Evolutionary conservation across 1,139 yeast species (phyloP).

Genomic region (Blastobotrys apis): DNA sequence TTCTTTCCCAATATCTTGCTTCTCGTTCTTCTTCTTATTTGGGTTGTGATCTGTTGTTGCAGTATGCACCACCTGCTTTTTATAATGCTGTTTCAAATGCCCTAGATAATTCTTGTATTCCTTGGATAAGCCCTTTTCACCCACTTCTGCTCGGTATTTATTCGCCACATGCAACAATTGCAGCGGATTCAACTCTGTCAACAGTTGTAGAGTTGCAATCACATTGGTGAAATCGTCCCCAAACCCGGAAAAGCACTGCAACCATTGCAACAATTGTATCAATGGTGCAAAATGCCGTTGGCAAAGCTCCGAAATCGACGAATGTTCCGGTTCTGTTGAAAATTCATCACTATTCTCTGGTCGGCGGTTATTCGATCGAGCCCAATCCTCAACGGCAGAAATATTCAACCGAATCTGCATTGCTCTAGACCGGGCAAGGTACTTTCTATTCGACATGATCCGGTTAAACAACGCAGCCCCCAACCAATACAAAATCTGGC

Average conservation of each 20-base stretch:
- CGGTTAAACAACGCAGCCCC: constrained; percentile 70
- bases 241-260: constrained; percentile 76
- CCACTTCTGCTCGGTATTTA: constrained; percentile 78
- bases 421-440: constrained; percentile 77
- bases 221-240: constrained; percentile 53
- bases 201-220: constrained; percentile 45
- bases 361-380: constrained; percentile 67
- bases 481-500: constrained; percentile 76
- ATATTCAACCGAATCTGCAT: constrained; percentile 83
- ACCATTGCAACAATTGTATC: constrained; percentile 80
- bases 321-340: constrained; percentile 24
- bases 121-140: constrained; percentile 50
- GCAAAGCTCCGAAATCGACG: constrained; percentile 46
- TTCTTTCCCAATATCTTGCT: neutral
- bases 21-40: constrained; percentile 2
- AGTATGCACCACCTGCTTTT: constrained; percentile 23
- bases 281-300: constrained; percentile 66
- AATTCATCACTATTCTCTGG: constrained; percentile 42
- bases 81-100: constrained; percentile 32
- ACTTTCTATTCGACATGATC: constrained; percentile 58
- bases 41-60: constrained; percentile 16
- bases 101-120: constrained; percentile 35
- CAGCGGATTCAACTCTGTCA: constrained; percentile 53
- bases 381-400: constrained; percentile 90
- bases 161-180: constrained; percentile 71